phyloP scores from a whole-genome alignment of 164 flowering plant genomes.

The Stephania japonica region DNA sequence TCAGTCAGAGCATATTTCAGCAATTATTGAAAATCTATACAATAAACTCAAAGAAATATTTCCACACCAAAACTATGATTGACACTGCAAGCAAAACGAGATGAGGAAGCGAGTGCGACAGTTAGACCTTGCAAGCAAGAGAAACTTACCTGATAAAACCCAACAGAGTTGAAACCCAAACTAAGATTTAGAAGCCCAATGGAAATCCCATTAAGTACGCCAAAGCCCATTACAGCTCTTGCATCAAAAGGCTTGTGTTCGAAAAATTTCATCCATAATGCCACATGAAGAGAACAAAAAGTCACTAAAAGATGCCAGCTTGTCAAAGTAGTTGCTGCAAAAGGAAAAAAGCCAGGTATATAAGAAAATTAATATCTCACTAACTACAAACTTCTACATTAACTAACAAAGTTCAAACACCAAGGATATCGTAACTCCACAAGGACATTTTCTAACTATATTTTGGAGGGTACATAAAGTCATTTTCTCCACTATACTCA shows the following conservation, averaged over 20 bases:
- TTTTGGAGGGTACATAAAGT: not conserved
- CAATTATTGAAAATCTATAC: not conserved
- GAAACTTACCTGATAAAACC: constrained; percentile 77
- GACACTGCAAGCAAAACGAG: not conserved
- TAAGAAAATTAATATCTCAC: constrained; percentile 8
- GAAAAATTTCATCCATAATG: constrained; percentile 75
- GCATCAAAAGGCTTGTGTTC: constrained; percentile 92
- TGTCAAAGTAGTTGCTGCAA: constrained; percentile 89
- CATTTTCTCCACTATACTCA: not conserved
- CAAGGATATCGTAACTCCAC: not conserved
- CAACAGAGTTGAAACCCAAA: constrained; percentile 93
- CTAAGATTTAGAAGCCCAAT: constrained; percentile 89
- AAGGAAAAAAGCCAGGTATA: not conserved
- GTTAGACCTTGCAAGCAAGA: not conserved
- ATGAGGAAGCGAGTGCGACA: not conserved
- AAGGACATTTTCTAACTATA: not conserved
- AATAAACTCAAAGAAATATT: constrained; percentile 4
- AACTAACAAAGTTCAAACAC: not conserved
- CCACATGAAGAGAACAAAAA: constrained; percentile 89
- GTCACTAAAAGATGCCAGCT: constrained; percentile 99
- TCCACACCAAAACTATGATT: not conserved
- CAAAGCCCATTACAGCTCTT: constrained; percentile 82
- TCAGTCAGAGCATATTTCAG: not conserved
- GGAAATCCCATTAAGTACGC: constrained; percentile 85
- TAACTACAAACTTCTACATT: no score